Conservation (phyloP, 495 filamentous ascomycete genomes). For the Elaphomyces granulatus region DNA sequence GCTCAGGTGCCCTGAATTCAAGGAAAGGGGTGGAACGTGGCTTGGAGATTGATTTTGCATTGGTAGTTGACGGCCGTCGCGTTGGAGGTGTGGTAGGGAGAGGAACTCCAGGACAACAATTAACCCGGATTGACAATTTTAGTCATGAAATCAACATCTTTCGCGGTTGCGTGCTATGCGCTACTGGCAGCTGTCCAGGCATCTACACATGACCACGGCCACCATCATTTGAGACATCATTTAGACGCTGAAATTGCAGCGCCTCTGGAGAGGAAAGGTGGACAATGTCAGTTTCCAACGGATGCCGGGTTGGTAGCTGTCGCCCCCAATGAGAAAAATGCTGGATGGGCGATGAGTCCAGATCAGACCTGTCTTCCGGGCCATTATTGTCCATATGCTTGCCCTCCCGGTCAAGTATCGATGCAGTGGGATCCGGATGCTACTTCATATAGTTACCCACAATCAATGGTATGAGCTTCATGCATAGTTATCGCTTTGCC, state of each 20-base stretch:
- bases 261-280: conserved; percentile 28
- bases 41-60: too few relatives aligned
- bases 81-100: too few relatives aligned
- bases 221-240: conserved; percentile 16
- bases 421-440: conserved; percentile 65
- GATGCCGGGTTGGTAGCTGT: conserved; percentile 55
- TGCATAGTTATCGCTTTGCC: neutral
- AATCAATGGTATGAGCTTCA: conserved; percentile 51
- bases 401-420: conserved; percentile 59
- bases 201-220: conserved; percentile 22
- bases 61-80: too few relatives aligned
- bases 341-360: conserved; percentile 72
- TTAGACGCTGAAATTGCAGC: conserved; percentile 6
- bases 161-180: conserved; percentile 40
- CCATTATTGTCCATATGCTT: conserved; percentile 67
- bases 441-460: conserved; percentile 51
- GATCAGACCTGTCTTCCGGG: conserved; percentile 56
- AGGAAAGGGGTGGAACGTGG: too few relatives aligned
- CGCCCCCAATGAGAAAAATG: conserved; percentile 49
- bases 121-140: too few relatives aligned
- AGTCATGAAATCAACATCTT: conserved; percentile 24
- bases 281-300: conserved; percentile 49
- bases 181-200: conserved; percentile 39
- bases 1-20: too few relatives aligned
- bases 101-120: too few relatives aligned